These are phyloP conservation scores for Annulohypoxylon truncatum DNA, from an alignment of 2,329 filamentous ascomycete species.

Conservation along the genomic window DNA sequence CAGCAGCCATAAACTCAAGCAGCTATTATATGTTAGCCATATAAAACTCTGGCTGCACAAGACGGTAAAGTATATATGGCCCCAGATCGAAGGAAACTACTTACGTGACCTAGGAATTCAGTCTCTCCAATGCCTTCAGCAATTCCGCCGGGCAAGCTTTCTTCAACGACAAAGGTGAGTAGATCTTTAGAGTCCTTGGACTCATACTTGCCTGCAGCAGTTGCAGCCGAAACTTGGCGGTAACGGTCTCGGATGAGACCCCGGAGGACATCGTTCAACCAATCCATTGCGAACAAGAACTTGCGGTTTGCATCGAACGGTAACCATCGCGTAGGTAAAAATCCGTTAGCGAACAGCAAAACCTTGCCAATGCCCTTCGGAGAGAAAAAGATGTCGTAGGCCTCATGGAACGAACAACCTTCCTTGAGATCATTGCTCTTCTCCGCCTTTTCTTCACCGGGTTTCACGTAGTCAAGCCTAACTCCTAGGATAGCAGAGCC, in stretches of 20 bases:
- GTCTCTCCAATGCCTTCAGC: constrained; percentile 33
- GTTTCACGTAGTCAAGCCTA: constrained; percentile 20
- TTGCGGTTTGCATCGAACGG: constrained; percentile 24
- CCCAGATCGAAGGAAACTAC: not conserved
- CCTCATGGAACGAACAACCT: constrained; percentile 21
- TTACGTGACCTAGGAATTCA: constrained; percentile 30
- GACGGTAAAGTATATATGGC: not conserved
- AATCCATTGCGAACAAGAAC: constrained; percentile 23
- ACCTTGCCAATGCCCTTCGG: constrained; percentile 17
- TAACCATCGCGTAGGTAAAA: constrained; percentile 27
- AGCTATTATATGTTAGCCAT: constrained; percentile 12
- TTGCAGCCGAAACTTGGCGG: constrained; percentile 1
- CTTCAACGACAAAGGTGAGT: constrained; percentile 29
- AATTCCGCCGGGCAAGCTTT: constrained; percentile 30
- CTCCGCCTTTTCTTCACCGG: not conserved
- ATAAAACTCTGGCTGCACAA: not conserved
- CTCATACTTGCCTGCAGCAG: constrained; percentile 6
- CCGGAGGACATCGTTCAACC: constrained; percentile 12
- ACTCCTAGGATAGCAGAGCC: constrained; percentile 21
- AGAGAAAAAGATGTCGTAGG: constrained; percentile 27
- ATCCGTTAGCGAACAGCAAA: constrained; percentile 24
- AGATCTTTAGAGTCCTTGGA: constrained; percentile 21
- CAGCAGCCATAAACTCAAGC: constrained; percentile 33
- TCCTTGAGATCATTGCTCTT: not conserved
- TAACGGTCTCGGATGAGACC: constrained; percentile 20